These are phyloP conservation scores for Corchorus capsularis DNA, from an alignment of 345 rosid genomes.

Conservation along the genomic window DNA sequence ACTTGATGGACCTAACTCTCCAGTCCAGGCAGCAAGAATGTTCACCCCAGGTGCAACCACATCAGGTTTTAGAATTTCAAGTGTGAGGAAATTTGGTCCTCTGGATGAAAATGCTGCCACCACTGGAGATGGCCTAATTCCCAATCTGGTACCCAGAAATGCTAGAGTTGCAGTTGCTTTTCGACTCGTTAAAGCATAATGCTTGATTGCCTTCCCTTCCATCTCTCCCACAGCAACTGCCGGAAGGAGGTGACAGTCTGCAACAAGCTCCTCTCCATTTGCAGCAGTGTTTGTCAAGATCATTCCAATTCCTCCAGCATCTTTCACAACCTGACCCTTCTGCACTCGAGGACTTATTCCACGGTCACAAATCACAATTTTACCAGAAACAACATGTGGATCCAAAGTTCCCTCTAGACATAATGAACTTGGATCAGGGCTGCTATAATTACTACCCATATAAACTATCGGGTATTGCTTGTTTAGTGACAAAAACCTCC, in stretches of 20 bases:
- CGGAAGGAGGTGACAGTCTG: constrained; percentile 84
- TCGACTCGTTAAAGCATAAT: constrained; percentile 44
- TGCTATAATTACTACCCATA: constrained; percentile 54
- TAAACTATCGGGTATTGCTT: constrained; percentile 65
- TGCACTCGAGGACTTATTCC: constrained; percentile 63
- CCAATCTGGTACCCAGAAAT: constrained; percentile 56
- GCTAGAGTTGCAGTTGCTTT: constrained; percentile 52
- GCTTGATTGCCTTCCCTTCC: constrained; percentile 72
- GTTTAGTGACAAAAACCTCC: constrained; percentile 27
- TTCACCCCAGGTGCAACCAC: constrained; percentile 75
- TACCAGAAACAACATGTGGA: constrained; percentile 48
- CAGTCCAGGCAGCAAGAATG: constrained; percentile 78
- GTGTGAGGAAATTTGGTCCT: constrained; percentile 61
- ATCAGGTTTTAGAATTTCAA: constrained; percentile 74
- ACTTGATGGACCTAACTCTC: constrained; percentile 73
- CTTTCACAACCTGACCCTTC: constrained; percentile 66
- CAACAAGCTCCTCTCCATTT: constrained; percentile 94
- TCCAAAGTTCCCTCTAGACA: constrained; percentile 66
- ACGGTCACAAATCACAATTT: constrained; percentile 77
- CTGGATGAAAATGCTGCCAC: constrained; percentile 81
- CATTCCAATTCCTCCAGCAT: constrained; percentile 73
- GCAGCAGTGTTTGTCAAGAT: constrained; percentile 58
- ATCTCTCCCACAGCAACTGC: constrained; percentile 79
- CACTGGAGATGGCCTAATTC: constrained; percentile 67
- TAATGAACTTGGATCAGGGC: constrained; percentile 55